Evolutionary conservation across 1,284 basidiomycete species (phyloP).

Genomic region (Singerocomus inundabilis): DNA sequence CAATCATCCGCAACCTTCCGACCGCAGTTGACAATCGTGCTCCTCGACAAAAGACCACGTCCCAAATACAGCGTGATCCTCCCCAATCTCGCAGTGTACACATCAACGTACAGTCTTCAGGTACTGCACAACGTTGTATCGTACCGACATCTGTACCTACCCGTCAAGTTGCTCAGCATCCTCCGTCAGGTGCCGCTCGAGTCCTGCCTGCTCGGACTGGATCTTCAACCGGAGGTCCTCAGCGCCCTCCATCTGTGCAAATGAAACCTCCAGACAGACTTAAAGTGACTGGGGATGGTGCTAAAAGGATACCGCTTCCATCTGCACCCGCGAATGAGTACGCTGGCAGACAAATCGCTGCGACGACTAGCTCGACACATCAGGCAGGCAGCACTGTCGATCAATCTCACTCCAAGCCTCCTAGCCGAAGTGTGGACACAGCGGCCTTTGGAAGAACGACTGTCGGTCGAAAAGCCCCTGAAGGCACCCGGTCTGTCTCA

Average conservation of each 20-base stretch:
- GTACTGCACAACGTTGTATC: constrained; percentile 21
- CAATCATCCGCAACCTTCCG: neutral
- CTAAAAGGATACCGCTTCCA: constrained; percentile 37
- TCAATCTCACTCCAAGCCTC: constrained; percentile 14
- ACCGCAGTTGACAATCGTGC: constrained; percentile 7
- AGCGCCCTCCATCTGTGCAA: constrained; percentile 28
- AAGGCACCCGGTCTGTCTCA: constrained; percentile 6
- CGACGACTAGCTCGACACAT: neutral
- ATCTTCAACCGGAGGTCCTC: constrained; percentile 23
- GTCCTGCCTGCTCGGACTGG: constrained; percentile 4
- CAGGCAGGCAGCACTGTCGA: neutral
- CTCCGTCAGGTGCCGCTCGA: constrained; percentile 6
- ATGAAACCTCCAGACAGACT: constrained; percentile 26
- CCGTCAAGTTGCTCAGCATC: constrained; percentile 16
- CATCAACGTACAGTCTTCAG: constrained; percentile 21
- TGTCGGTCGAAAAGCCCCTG: constrained; percentile 11
- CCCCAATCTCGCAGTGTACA: constrained; percentile 19
- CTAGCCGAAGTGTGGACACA: constrained; percentile 6
- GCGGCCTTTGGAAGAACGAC: neutral
- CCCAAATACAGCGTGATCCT: constrained; percentile 21
- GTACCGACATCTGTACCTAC: constrained; percentile 13
- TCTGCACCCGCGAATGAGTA: constrained; percentile 6
- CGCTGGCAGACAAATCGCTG: constrained; percentile 5
- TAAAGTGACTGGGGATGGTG: constrained; percentile 30
- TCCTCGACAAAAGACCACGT: constrained; percentile 19